These are phyloP conservation scores for Mallotus nudiflorus DNA, from an alignment of 345 rosid genomes.

Conservation along the genomic window DNA sequence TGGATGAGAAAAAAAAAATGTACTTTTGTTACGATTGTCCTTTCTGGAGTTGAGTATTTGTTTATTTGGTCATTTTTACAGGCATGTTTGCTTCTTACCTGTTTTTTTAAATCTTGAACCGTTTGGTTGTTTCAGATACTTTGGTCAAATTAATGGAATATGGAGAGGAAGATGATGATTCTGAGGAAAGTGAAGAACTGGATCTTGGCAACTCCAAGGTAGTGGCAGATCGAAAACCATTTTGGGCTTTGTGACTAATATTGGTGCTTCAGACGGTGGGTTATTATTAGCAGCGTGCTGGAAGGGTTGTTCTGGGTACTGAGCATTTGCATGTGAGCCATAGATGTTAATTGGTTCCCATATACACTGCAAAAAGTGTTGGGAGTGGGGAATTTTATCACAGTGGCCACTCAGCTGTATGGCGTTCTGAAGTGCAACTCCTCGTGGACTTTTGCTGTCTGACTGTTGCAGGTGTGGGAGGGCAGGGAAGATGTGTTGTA, in stretches of 20 bases:
- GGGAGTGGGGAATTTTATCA: neutral
- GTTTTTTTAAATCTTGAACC: neutral
- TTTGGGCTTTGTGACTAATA: conserved; percentile 55
- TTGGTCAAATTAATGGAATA: conserved; percentile 79
- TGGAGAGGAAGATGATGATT: conserved; percentile 71
- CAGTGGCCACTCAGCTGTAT: neutral
- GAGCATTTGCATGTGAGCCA: neutral
- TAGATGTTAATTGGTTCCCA: neutral
- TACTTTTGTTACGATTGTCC: neutral
- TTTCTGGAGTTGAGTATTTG: neutral
- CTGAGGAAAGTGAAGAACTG: conserved; percentile 43
- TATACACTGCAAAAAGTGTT: neutral
- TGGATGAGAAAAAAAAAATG: neutral
- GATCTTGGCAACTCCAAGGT: conserved; percentile 16
- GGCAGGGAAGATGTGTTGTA: neutral
- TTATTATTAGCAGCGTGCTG: neutral
- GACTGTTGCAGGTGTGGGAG: neutral
- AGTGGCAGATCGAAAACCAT: conserved; percentile 45
- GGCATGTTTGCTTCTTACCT: neutral
- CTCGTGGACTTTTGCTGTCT: neutral
- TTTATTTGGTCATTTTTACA: neutral
- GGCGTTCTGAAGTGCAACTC: neutral
- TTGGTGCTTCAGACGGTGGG: neutral
- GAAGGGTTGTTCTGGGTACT: neutral
- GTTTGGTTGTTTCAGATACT: conserved; percentile 56